Percentiles rank a stretch among this genome's conserved stretches.
phyloP scores from a whole-genome alignment of 2,329 filamentous ascomycete genomes.

The Knufia petricola region DNA sequence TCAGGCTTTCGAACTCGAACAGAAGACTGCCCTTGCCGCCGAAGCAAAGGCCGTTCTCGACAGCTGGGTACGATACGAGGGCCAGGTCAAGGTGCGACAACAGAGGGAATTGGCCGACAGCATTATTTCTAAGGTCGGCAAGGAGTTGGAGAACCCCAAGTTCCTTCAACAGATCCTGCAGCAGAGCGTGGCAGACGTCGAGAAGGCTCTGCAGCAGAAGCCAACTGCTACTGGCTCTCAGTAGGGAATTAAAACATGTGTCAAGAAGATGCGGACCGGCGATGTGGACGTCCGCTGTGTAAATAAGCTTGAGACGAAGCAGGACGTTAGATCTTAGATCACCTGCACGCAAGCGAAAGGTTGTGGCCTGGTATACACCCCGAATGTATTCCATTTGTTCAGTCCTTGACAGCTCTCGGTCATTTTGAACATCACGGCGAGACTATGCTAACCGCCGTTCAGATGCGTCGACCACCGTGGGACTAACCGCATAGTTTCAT shows the following conservation, averaged over 20 bases:
- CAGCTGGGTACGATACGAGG: conserved; percentile 97
- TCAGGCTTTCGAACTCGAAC: conserved; percentile 93
- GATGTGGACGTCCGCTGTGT: conserved; percentile 1
- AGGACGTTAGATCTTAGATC: background rate
- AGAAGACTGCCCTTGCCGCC: conserved; percentile 79
- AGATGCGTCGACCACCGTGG: background rate
- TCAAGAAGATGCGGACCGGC: background rate
- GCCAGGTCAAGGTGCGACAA: conserved; percentile 97
- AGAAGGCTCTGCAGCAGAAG: conserved; percentile 42
- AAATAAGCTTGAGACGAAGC: background rate
- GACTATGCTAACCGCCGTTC: background rate
- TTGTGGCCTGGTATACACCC: background rate
- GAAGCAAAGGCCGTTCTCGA: conserved; percentile 95
- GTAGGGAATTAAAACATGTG: background rate
- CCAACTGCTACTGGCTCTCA: background rate
- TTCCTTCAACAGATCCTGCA: conserved; percentile 93
- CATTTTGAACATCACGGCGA: background rate
- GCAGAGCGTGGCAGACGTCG: conserved; percentile 91
- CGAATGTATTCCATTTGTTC: conserved; percentile 1
- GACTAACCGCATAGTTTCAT: too few relatives aligned
- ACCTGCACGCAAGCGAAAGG: background rate
- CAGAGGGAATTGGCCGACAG: conserved; percentile 88
- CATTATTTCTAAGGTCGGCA: conserved; percentile 94
- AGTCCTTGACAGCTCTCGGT: background rate
- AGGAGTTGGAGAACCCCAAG: conserved; percentile 98